phyloP scores from a whole-genome alignment of 2,329 filamentous ascomycete species.

The Fusarium proliferatum region DNA sequence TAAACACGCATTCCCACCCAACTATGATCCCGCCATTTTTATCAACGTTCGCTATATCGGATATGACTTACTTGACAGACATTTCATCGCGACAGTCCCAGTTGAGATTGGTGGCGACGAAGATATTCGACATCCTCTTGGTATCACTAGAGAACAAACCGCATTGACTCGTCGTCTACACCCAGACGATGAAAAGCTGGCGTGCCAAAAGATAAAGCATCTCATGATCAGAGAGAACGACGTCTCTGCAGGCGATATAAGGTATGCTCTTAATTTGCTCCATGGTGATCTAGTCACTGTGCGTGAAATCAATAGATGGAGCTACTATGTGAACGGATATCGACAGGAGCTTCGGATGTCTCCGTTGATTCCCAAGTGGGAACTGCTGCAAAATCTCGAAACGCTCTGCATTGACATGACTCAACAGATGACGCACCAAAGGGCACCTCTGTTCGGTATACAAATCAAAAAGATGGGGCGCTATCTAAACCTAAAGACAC shows the following conservation, averaged over 20 bases:
- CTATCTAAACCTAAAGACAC: not conserved
- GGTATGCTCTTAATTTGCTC: too few species aligned
- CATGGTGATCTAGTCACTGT: too few species aligned
- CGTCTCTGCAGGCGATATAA: too few species aligned
- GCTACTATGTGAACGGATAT: not conserved
- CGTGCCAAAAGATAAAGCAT: not conserved
- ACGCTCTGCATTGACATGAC: not conserved
- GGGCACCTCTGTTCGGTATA: not conserved
- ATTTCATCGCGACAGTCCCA: not conserved
- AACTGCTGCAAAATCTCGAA: not conserved
- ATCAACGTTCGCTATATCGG: not conserved
- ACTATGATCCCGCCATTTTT: not conserved
- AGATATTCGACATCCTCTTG: not conserved
- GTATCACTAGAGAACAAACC: not conserved
- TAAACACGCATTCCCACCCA: not conserved
- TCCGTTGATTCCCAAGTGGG: not conserved
- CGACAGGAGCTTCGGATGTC: not conserved
- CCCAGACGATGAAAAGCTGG: not conserved
- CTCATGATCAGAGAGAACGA: not conserved
- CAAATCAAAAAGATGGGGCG: not conserved
- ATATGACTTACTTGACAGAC: not conserved
- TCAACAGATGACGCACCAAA: rapidly evolving
- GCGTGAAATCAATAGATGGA: not conserved
- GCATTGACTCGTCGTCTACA: not conserved
- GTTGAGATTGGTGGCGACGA: not conserved